A percentile compares a stretch with the other conserved stretches of the same genome.
phyloP scores from a whole-genome alignment of 2,329 filamentous ascomycete genomes.

The Talaromyces sp. region DNA sequence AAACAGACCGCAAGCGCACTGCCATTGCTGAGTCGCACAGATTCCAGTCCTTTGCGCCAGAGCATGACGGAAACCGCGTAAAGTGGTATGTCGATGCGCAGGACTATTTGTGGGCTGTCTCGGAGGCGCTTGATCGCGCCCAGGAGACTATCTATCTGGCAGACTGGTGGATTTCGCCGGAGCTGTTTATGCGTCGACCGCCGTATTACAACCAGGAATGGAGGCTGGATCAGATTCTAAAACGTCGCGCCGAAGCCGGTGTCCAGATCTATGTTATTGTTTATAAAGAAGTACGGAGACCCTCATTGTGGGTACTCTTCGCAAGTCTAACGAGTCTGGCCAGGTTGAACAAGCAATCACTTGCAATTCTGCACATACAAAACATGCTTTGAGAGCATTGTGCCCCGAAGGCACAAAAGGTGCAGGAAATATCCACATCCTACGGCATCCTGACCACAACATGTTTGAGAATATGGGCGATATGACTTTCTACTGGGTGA shows the following conservation, averaged over 20 bases:
- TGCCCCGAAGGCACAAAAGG: constrained; percentile 74
- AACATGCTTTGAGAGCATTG: constrained; percentile 71
- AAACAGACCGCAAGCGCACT: constrained; percentile 72
- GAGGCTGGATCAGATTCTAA: constrained; percentile 45
- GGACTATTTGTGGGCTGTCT: constrained; percentile 94
- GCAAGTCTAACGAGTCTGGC: neutral
- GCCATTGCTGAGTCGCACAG: constrained; percentile 59
- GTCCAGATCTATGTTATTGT: constrained; percentile 93
- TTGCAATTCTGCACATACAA: constrained; percentile 90
- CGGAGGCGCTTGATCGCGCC: constrained; percentile 63
- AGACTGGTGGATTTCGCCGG: constrained; percentile 11
- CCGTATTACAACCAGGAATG: constrained; percentile 78
- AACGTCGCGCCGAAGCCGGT: constrained; percentile 81
- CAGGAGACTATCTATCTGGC: constrained; percentile 87
- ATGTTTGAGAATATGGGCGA: constrained; percentile 65
- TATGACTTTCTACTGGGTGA: constrained; percentile 88
- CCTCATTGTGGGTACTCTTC: neutral
- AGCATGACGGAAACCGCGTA: constrained; percentile 74
- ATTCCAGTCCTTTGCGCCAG: constrained; percentile 85
- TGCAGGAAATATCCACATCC: constrained; percentile 9
- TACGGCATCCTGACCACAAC: constrained; percentile 71
- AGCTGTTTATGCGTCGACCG: constrained; percentile 73
- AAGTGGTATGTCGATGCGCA: constrained; percentile 98
- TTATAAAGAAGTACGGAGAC: constrained; percentile 44
- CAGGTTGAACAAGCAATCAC: constrained; percentile 68